Conservation (phyloP, 2,329 filamentous ascomycete species). For the Akanthomyces lecanii region DNA sequence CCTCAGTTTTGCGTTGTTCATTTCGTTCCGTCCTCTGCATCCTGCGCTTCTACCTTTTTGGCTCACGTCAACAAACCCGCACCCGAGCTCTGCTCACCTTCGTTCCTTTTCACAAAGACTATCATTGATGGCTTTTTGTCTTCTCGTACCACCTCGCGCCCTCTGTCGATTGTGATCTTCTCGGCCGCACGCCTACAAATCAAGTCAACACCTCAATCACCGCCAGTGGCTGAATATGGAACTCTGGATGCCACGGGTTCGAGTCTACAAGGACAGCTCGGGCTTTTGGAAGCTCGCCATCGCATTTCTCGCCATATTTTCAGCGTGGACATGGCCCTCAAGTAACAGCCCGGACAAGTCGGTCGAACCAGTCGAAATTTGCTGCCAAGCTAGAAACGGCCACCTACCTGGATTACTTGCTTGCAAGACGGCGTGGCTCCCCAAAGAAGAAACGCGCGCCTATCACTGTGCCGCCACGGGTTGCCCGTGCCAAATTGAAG, state of each 20-base stretch:
- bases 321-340: background rate
- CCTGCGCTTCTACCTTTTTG: conserved; percentile 3
- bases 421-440: too few species aligned
- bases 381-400: too few species aligned
- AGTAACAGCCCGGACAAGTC: background rate
- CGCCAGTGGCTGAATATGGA: background rate
- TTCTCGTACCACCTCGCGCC: background rate
- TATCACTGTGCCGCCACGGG: background rate
- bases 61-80: conserved; percentile 1
- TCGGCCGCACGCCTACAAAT: background rate
- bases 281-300: background rate
- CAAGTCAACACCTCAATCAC: background rate
- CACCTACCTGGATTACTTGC: too few species aligned
- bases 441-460: background rate
- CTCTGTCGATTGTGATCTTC: background rate
- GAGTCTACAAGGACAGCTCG: background rate
- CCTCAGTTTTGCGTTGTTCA: background rate
- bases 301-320: background rate
- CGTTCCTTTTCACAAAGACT: background rate
- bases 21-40: conserved; percentile 12
- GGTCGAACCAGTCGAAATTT: too few species aligned
- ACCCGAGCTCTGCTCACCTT: conserved; percentile 11
- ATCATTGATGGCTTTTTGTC: conserved; percentile 14
- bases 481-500: too few species aligned
- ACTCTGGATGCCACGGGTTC: background rate